These are phyloP conservation scores for Solanum bulbocastanum DNA, from an alignment of 257 asterid genomes.

Conservation along the genomic window DNA sequence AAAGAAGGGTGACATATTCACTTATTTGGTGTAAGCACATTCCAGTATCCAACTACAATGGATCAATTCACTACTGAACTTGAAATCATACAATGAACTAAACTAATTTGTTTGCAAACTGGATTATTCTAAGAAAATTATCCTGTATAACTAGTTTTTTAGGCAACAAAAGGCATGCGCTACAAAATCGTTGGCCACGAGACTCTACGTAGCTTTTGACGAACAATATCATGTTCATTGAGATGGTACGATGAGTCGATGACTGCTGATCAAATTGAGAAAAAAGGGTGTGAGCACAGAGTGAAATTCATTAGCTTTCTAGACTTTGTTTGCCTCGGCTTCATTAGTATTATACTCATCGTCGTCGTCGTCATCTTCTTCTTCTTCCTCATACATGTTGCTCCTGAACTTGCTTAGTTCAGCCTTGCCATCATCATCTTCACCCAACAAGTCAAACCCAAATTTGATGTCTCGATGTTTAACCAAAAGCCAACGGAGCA, in stretches of 20 bases:
- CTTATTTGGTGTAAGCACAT: not conserved
- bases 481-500: slow-evolving; percentile 74
- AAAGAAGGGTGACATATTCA: not conserved
- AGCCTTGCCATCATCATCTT: slow-evolving; percentile 6
- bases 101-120: not conserved
- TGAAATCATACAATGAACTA: not conserved
- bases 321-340: not conserved
- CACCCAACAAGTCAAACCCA: slow-evolving; percentile 11
- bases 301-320: not conserved
- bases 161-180: not conserved
- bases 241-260: not conserved
- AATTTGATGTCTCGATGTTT: slow-evolving; percentile 51
- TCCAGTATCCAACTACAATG: not conserved
- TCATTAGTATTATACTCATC: not conserved
- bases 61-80: not conserved
- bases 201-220: not conserved
- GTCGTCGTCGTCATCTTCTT: slow-evolving; percentile 15
- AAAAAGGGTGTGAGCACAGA: not conserved
- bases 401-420: slow-evolving; percentile 21
- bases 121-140: not conserved
- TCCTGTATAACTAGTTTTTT: not conserved
- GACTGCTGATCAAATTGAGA: not conserved
- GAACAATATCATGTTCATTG: not conserved
- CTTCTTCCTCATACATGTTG: slow-evolving; percentile 4
- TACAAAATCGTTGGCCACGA: not conserved